Conservation (phyloP, 495 filamentous ascomycete species). For the Talaromyces proteolyticus region DNA sequence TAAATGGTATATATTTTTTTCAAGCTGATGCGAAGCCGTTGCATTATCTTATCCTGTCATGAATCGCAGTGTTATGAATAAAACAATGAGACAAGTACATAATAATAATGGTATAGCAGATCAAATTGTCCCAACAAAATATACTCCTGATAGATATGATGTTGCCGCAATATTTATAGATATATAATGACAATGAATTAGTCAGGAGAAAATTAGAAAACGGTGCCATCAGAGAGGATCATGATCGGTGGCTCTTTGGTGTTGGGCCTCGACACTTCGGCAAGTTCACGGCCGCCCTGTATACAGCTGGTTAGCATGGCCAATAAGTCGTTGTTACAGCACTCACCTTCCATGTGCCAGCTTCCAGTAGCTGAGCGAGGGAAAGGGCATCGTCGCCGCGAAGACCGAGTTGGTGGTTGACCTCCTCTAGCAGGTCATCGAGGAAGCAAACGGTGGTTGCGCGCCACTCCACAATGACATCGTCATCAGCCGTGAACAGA, state of each 20-base stretch:
- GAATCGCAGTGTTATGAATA: no score
- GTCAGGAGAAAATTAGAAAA: slow-evolving; percentile 60
- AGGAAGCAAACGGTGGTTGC: slow-evolving; percentile 62
- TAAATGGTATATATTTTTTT: no score
- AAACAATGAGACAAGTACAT: neutral
- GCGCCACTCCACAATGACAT: slow-evolving; percentile 68
- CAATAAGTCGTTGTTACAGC: no score
- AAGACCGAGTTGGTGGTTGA: slow-evolving; percentile 58
- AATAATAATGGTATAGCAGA: neutral
- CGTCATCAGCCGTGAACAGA: slow-evolving; percentile 56
- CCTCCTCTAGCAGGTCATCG: slow-evolving; percentile 52
- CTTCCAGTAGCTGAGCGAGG: slow-evolving; percentile 65
- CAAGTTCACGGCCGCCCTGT: slow-evolving; percentile 91
- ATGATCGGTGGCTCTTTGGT: slow-evolving; percentile 96
- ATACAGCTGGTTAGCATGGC: slow-evolving; percentile 17
- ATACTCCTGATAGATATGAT: neutral
- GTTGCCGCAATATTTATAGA: neutral
- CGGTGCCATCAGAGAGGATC: slow-evolving; percentile 92
- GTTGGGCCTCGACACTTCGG: slow-evolving; percentile 90
- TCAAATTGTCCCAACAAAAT: neutral
- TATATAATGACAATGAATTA: neutral
- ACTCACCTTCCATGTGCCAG: slow-evolving; percentile 78
- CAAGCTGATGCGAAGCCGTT: no score
- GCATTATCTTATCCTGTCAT: no score
- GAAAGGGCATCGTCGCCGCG: slow-evolving; percentile 45